Evolutionary conservation across 768 basidiomycete genomes (phyloP).

Genomic region (Galerina marginata): DNA sequence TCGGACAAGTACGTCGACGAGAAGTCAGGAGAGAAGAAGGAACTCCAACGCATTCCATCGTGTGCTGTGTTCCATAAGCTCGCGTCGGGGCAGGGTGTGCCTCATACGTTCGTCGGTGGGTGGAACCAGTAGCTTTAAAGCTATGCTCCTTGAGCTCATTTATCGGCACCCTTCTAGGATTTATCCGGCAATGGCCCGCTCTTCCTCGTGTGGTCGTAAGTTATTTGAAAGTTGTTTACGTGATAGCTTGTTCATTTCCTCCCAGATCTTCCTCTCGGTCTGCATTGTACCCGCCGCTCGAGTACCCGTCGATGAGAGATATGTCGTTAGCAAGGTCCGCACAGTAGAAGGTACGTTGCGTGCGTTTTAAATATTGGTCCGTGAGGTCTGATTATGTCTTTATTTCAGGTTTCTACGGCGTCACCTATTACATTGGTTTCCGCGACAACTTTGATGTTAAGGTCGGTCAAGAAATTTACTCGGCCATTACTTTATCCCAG

Average conservation of each 20-base stretch:
- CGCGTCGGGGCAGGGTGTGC: slow-evolving; percentile 57
- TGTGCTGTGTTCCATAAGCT: slow-evolving; percentile 66
- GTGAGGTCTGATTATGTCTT: neutral
- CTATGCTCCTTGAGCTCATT: neutral
- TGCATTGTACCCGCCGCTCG: slow-evolving; percentile 55
- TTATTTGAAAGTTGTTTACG: slow-evolving; percentile 10
- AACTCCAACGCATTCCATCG: slow-evolving; percentile 49
- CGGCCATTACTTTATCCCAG: neutral
- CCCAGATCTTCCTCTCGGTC: slow-evolving; percentile 67
- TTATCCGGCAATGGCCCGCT: slow-evolving; percentile 70
- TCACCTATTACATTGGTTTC: slow-evolving; percentile 65
- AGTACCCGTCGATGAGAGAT: slow-evolving; percentile 55
- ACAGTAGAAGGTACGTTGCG: slow-evolving; percentile 52
- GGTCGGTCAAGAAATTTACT: slow-evolving; percentile 23
- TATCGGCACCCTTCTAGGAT: slow-evolving; percentile 37
- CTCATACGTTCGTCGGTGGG: slow-evolving; percentile 64
- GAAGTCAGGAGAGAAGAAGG: slow-evolving; percentile 26
- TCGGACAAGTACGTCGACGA: slow-evolving; percentile 22
- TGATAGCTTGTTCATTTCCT: neutral
- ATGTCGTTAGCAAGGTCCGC: slow-evolving; percentile 61
- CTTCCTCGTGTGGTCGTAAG: slow-evolving; percentile 69
- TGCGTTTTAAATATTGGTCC: neutral
- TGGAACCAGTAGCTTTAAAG: neutral
- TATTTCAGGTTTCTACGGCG: slow-evolving; percentile 59
- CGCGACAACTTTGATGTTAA: slow-evolving; percentile 62